Conservation (phyloP, 2,329 filamentous ascomycete species). For the Emergomyces africanus region DNA sequence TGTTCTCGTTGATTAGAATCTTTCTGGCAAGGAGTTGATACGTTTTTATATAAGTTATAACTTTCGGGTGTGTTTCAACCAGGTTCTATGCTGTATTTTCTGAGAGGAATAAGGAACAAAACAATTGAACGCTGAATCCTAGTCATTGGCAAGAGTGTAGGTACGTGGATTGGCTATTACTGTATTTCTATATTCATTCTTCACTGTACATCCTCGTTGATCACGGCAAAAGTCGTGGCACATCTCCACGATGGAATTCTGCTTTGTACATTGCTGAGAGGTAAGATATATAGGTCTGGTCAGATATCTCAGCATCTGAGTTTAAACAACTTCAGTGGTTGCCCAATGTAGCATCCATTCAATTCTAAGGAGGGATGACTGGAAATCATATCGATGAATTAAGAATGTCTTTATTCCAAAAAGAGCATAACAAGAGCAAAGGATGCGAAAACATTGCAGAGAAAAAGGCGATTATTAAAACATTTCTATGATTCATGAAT, state of each 20-base stretch:
- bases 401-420: not conserved
- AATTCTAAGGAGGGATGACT: not conserved
- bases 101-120: not conserved
- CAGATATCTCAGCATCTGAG: not conserved
- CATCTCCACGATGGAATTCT: not conserved
- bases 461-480: not conserved
- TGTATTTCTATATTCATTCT: not conserved
- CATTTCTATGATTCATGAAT: not conserved
- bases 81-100: not conserved
- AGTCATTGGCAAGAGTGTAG: not conserved
- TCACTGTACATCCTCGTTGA: not conserved
- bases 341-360: not conserved
- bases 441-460: not conserved
- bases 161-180: not conserved
- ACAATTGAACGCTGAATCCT: not conserved
- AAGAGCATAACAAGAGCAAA: not conserved
- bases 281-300: not conserved
- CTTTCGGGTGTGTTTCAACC: not conserved
- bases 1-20: slow-evolving; percentile 21
- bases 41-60: too few relatives aligned
- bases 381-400: not conserved
- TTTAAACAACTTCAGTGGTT: not conserved
- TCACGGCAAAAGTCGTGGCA: not conserved
- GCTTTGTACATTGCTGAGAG: not conserved
- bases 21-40: not conserved